Evolutionary conservation across 495 filamentous ascomycete genomes (phyloP).

Genomic region (Neurospora hispaniola): DNA sequence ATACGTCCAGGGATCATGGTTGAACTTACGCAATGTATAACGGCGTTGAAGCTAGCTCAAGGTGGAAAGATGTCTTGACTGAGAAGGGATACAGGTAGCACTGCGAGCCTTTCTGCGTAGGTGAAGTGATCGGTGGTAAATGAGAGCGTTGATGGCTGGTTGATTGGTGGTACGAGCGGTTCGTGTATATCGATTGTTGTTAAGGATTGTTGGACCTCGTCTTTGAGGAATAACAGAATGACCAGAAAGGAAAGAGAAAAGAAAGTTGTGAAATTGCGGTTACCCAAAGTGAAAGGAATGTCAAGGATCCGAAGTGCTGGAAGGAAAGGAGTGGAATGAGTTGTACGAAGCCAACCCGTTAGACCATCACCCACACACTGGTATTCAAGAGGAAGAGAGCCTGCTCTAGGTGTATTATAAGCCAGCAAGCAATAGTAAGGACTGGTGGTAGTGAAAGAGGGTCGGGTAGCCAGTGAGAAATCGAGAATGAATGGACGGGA

Average conservation of each 20-base stretch:
- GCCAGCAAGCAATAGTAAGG: slow-evolving; percentile 40
- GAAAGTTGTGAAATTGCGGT: not conserved
- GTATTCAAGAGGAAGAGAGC: slow-evolving; percentile 34
- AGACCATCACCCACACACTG: slow-evolving; percentile 30
- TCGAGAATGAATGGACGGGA: slow-evolving; percentile 25
- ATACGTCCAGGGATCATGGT: slow-evolving; percentile 1
- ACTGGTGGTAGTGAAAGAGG: slow-evolving; percentile 30
- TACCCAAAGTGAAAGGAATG: slow-evolving; percentile 11
- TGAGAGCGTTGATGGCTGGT: slow-evolving; percentile 8
- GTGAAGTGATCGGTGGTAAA: slow-evolving; percentile 7
- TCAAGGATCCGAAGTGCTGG: slow-evolving; percentile 9
- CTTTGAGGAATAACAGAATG: not conserved
- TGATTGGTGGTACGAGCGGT: not conserved
- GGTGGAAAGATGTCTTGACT: not conserved
- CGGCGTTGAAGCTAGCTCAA: not conserved
- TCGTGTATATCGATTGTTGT: not conserved
- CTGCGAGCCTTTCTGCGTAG: not conserved
- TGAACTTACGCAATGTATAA: not conserved
- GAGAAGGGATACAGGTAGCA: slow-evolving; percentile 3
- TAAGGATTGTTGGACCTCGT: not conserved
- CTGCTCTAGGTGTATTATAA: slow-evolving; percentile 44
- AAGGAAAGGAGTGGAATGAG: slow-evolving; percentile 35
- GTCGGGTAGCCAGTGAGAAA: slow-evolving; percentile 23
- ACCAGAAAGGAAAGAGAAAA: not conserved
- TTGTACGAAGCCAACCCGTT: slow-evolving; percentile 31